Conservation (phyloP, 1,139 yeast species). For the Saccharomyces pastorianus region DNA sequence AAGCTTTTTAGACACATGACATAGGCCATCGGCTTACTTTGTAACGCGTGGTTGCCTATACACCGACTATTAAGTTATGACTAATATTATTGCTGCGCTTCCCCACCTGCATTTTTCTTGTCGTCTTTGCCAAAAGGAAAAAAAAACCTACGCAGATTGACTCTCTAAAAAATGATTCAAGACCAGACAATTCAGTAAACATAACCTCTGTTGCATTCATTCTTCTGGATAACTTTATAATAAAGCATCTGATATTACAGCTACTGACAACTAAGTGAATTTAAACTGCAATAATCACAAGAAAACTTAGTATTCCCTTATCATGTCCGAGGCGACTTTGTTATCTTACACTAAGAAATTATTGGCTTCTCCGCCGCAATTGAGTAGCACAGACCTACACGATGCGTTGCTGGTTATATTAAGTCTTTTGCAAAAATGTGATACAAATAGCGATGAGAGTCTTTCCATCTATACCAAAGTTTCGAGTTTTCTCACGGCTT, state of each 20-base stretch:
- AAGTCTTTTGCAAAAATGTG: conserved; percentile 10
- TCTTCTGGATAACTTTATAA: not conserved
- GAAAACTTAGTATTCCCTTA: not conserved
- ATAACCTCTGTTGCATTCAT: not conserved
- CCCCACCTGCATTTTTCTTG: not conserved
- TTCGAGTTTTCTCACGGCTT: conserved; percentile 70
- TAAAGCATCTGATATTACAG: not conserved
- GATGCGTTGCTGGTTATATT: conserved; percentile 20
- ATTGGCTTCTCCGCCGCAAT: conserved; percentile 17
- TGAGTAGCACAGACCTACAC: conserved; percentile 25
- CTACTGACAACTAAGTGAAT: not conserved
- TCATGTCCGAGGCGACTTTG: conserved; percentile 6
- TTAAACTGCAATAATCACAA: not conserved
- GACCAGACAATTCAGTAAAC: not conserved
- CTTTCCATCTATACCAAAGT: conserved; percentile 44
- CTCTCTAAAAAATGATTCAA: not conserved
- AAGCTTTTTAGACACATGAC: not conserved
- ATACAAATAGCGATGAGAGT: not conserved
- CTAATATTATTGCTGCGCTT: not conserved
- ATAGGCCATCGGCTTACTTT: not conserved
- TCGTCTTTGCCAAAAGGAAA: not conserved
- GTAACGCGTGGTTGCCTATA: not conserved
- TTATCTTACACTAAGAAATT: conserved; percentile 23
- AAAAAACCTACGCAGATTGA: not conserved
- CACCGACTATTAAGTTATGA: not conserved